Evolutionary conservation across 1,284 basidiomycete genomes (phyloP).

Genomic region (Pterulicium gracile): DNA sequence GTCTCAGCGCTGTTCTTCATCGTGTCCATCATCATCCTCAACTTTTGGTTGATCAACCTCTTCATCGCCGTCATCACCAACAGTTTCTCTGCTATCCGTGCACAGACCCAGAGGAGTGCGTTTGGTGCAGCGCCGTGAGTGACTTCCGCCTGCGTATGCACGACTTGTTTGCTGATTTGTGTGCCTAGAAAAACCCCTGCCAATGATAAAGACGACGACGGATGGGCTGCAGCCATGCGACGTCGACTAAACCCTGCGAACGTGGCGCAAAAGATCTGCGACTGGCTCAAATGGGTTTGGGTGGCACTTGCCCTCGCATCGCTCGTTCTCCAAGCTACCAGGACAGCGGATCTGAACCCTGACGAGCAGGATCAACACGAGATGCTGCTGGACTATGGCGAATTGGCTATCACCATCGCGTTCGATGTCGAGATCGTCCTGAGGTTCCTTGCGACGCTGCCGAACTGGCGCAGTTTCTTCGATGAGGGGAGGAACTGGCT

Average conservation of each 20-base stretch:
- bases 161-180: conserved; percentile 7
- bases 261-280: conserved; percentile 41
- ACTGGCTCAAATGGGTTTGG: conserved; percentile 67
- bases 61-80: conserved; percentile 97
- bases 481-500: conserved; percentile 60
- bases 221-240: conserved; percentile 37
- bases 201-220: conserved; percentile 50
- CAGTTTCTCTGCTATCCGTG: conserved; percentile 85
- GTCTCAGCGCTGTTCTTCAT: conserved; percentile 86
- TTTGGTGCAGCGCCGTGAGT: conserved; percentile 65
- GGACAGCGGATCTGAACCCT: conserved; percentile 46
- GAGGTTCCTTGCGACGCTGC: conserved; percentile 63
- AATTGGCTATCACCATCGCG: conserved; percentile 72
- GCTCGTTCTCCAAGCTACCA: conserved; percentile 72
- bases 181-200: conserved; percentile 41
- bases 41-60: conserved; percentile 92
- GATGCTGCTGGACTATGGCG: conserved; percentile 49
- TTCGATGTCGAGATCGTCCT: conserved; percentile 88
- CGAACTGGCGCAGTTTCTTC: conserved; percentile 80
- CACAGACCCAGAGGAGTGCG: conserved; percentile 85
- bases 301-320: conserved; percentile 66
- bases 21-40: conserved; percentile 72
- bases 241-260: conserved; percentile 29
- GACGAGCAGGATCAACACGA: conserved; percentile 24
- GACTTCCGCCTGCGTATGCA: conserved; percentile 3